Evolutionary conservation across 495 filamentous ascomycete species (phyloP).

Genomic region (Podospora bellae-mahoneyi): DNA sequence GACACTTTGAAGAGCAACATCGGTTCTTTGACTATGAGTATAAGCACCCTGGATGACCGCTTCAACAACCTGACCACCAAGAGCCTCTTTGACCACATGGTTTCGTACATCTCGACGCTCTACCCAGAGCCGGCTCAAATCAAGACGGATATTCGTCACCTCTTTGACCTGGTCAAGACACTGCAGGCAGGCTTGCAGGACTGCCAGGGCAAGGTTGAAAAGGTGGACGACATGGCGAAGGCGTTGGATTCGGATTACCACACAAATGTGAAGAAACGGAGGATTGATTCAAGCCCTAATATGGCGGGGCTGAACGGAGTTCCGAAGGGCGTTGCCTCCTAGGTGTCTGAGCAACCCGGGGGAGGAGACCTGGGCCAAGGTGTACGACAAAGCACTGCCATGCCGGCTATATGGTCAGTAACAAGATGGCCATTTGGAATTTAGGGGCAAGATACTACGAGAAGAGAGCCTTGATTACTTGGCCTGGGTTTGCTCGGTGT

Average conservation of each 20-base stretch:
- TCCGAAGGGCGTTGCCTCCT: neutral
- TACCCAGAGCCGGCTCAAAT: constrained; percentile 19
- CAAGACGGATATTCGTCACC: neutral
- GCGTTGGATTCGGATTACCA: neutral
- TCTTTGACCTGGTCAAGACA: constrained; percentile 6
- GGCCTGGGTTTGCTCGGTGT: too few relatives aligned
- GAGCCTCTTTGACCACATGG: constrained; percentile 25
- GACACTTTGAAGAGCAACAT: constrained; percentile 8
- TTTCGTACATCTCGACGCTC: constrained; percentile 26
- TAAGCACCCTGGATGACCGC: constrained; percentile 21
- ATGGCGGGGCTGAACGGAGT: neutral
- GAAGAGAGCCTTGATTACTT: too few relatives aligned
- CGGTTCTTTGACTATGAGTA: constrained; percentile 13
- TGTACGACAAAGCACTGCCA: neutral
- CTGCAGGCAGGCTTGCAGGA: constrained; percentile 1
- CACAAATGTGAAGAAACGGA: neutral
- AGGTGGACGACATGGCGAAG: constrained; percentile 8
- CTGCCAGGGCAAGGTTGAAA: constrained; percentile 10
- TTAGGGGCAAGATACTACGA: too few relatives aligned
- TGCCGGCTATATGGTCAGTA: neutral
- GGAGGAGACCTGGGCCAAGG: neutral
- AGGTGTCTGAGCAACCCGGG: neutral
- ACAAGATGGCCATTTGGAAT: neutral
- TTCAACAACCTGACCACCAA: constrained; percentile 33
- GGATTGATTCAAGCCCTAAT: constrained; percentile 11